A percentile compares a stretch with the other conserved stretches of the same genome.
Evolutionary conservation across 2,329 filamentous ascomycete genomes (phyloP).

Genomic region (Cordyceps fumosorosea): DNA sequence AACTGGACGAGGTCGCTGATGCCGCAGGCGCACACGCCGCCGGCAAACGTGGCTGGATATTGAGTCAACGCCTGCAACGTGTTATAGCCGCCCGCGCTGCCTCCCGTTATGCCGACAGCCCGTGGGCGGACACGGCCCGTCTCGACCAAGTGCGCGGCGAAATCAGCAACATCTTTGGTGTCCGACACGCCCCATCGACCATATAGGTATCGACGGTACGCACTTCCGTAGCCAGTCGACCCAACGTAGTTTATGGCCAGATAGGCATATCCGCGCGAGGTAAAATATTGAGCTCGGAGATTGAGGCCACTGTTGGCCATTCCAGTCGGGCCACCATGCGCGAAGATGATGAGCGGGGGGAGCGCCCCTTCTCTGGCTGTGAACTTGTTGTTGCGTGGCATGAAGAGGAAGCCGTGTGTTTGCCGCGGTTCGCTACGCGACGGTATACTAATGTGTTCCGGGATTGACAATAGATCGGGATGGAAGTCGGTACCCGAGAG

Average conservation of each 20-base stretch:
- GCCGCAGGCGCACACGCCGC: slow-evolving; percentile 43
- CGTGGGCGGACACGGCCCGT: slow-evolving; percentile 29
- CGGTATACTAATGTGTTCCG: slow-evolving; percentile 28
- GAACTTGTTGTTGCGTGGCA: slow-evolving; percentile 41
- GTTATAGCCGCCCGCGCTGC: slow-evolving; percentile 48
- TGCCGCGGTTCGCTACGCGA: slow-evolving; percentile 24
- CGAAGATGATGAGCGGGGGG: slow-evolving; percentile 43
- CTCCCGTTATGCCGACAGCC: slow-evolving; percentile 42
- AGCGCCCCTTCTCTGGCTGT: slow-evolving; percentile 28
- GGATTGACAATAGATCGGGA: slow-evolving; percentile 27
- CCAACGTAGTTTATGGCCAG: slow-evolving; percentile 46
- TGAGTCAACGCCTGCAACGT: slow-evolving; percentile 42
- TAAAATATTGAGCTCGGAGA: slow-evolving; percentile 44
- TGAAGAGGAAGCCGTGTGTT: slow-evolving; percentile 41
- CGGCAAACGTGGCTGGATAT: slow-evolving; percentile 40
- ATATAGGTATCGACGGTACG: slow-evolving; percentile 43
- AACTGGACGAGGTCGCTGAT: slow-evolving; percentile 44
- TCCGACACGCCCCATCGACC: slow-evolving; percentile 46
- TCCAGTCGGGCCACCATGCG: slow-evolving; percentile 47
- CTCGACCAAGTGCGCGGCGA: slow-evolving; percentile 34
- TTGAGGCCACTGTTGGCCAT: slow-evolving; percentile 36
- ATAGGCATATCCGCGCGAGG: slow-evolving; percentile 46
- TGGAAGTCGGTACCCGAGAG: slow-evolving; percentile 25
- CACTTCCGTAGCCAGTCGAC: slow-evolving; percentile 43
- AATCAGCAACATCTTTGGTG: slow-evolving; percentile 42